Evolutionary conservation across 2,329 filamentous ascomycete species (phyloP), one percentile per base, ranked within the genome.

Genomic region (Hymenoscyphus albidus): DNA sequence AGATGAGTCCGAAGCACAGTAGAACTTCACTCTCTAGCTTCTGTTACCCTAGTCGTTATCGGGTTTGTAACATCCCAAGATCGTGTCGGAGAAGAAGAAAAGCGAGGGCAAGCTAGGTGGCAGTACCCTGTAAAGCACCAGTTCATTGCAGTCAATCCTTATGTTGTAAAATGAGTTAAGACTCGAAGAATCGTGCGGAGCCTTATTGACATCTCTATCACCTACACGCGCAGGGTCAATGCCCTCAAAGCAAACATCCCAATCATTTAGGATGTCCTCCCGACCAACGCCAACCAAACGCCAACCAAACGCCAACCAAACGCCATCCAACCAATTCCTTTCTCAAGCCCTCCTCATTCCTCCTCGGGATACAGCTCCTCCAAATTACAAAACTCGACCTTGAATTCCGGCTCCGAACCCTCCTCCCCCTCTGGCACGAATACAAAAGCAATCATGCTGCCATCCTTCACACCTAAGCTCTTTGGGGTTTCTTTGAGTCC

Each of bases 391-490:
- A 67, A 70, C 57, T 72, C 67, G 12, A 73, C 72, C 56, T 65
- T 42, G 51, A 73, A 74, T 18, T 66, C 61, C 35, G 61, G 61
- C 27, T 62, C 38, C n/a, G 40, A 59, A 22, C 40, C 65, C 10
- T 67, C 62, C 16, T 35, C 64, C 7, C 62, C 64, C 1, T 78
- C 79, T 6, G 76, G 67, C 0, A 76, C 72, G 35, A 75, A 73
- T 22, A 73, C 72, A 71, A 81, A 81, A 10, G 79, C 79, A 9
- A 81, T 31, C 61, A 75, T 70, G 9, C 71, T 70, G 1, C 76
- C 76, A 69, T 81, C 79, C 62, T 74, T 75, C 42, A 80, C 63
- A 7, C 77, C 77, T 54, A 77, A 68, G 22, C 74, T 76, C 59
- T 70, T 65, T 0, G 76, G 75, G 55, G 59, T 76, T 35, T 74